Evolutionary conservation across 2,329 filamentous ascomycete species (phyloP).

Genomic region (Pleoardoris graminearum): DNA sequence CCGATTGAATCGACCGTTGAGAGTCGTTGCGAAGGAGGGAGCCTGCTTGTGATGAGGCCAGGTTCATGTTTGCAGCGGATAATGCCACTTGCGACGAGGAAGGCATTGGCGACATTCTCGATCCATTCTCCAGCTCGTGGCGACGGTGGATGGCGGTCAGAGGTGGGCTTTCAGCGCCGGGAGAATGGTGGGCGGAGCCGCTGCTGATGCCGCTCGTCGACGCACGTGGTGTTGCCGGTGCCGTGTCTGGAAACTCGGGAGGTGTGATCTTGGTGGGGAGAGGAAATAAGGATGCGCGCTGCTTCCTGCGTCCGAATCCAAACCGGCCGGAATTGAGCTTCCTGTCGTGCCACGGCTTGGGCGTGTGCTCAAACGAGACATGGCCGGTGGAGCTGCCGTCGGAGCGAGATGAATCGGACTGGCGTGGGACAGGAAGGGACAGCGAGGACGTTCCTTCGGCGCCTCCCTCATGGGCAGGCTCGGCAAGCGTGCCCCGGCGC

Average conservation of each 20-base stretch:
- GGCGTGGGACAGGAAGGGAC: conserved; percentile 65
- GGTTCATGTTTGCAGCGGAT: conserved; percentile 51
- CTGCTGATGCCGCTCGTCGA: conserved; percentile 45
- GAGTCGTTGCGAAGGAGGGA: conserved; percentile 64
- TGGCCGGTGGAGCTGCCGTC: conserved; percentile 72
- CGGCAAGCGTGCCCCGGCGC: conserved; percentile 53
- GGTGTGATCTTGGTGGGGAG: conserved; percentile 73
- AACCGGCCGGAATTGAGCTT: conserved; percentile 69
- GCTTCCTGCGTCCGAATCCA: conserved; percentile 72
- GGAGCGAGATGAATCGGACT: conserved; percentile 87
- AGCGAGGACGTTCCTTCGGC: conserved; percentile 64
- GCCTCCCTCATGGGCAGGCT: conserved; percentile 63
- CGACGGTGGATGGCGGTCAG: conserved; percentile 40
- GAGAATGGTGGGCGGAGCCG: conserved; percentile 39
- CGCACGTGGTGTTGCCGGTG: conserved; percentile 52
- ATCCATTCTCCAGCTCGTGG: conserved; percentile 25
- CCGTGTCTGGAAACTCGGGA: conserved; percentile 49
- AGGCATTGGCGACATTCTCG: conserved; percentile 45
- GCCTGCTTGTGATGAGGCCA: conserved; percentile 49
- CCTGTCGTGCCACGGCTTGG: conserved; percentile 56
- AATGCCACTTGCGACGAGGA: conserved; percentile 59
- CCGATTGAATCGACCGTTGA: conserved; percentile 67
- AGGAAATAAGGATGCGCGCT: conserved; percentile 77
- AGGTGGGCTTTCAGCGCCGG: conserved; percentile 47
- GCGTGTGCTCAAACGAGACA: conserved; percentile 40